These are phyloP conservation scores for Capsicum pubescens DNA, from an alignment of 257 asterid species.

Conservation along the genomic window DNA sequence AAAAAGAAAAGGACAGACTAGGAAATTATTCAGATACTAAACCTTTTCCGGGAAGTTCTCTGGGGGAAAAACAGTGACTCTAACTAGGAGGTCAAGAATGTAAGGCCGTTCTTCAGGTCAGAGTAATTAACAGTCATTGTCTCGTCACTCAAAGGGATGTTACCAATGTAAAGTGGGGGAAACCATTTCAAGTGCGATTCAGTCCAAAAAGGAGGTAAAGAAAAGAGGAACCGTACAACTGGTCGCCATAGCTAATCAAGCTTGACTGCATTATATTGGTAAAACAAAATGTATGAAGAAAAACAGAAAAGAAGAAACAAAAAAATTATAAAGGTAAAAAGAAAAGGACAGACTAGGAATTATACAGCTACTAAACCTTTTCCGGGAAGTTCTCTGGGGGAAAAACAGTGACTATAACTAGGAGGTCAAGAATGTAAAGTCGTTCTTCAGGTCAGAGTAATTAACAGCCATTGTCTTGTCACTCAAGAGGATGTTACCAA, in stretches of 20 bases:
- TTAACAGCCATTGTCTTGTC: not conserved
- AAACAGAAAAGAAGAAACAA: not conserved
- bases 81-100: not conserved
- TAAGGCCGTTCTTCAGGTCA: not conserved
- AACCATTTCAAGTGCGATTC: not conserved
- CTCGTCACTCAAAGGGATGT: not conserved
- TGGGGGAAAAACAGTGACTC: not conserved
- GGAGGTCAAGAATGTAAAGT: not conserved
- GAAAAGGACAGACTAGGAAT: not conserved
- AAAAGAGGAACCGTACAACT: slow-evolving; percentile 25
- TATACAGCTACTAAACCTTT: not conserved
- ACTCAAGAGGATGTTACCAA: not conserved
- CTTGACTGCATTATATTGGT: not conserved
- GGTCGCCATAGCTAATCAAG: slow-evolving; percentile 24
- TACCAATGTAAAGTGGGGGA: not conserved
- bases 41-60: not conserved
- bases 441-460: not conserved
- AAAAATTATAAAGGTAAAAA: not conserved
- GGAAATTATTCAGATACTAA: not conserved
- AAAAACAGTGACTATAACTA: not conserved
- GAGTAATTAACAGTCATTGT: not conserved
- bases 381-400: not conserved
- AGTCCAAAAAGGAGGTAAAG: slow-evolving; percentile 21
- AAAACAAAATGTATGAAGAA: not conserved
- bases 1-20: not conserved